Evolutionary conservation across 2,329 filamentous ascomycete species (phyloP).

Genomic region (Canariomyces notabilis): DNA sequence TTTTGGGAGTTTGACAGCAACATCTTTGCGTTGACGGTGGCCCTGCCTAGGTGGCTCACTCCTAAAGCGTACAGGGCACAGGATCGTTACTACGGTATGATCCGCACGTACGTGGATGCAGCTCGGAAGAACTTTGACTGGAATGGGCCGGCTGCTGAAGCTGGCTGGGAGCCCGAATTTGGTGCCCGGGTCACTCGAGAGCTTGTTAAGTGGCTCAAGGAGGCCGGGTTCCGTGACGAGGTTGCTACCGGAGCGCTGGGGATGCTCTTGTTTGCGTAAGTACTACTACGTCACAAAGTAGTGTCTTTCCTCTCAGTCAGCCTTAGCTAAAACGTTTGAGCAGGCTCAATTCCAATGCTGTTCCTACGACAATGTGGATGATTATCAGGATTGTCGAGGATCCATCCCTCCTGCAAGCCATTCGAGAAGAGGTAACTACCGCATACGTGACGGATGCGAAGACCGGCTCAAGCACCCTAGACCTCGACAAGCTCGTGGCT

Average conservation of each 20-base stretch:
- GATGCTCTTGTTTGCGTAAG: slow-evolving; percentile 12
- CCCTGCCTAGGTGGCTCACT: slow-evolving; percentile 11
- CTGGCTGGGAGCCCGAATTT: slow-evolving; percentile 20
- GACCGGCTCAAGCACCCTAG: slow-evolving; percentile 1
- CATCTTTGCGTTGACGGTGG: slow-evolving; percentile 7
- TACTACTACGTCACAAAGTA: not conserved
- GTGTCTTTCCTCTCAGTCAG: not conserved
- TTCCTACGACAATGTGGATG: slow-evolving; percentile 21
- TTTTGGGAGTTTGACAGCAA: slow-evolving; percentile 20
- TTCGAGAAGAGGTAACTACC: slow-evolving; percentile 11
- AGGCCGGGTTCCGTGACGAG: slow-evolving; percentile 1
- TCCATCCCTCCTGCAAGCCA: slow-evolving; percentile 9
- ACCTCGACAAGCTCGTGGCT: slow-evolving; percentile 12
- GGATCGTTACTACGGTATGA: slow-evolving; percentile 8
- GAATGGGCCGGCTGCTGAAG: slow-evolving; percentile 5
- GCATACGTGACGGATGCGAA: not conserved
- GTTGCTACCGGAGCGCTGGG: not conserved
- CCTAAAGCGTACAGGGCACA: slow-evolving; percentile 1
- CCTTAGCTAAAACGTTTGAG: not conserved
- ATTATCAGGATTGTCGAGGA: slow-evolving; percentile 22
- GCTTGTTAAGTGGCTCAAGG: slow-evolving; percentile 9
- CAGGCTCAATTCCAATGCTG: slow-evolving; percentile 18
- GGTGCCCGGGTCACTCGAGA: slow-evolving; percentile 16
- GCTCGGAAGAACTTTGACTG: slow-evolving; percentile 12
- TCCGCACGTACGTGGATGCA: slow-evolving; percentile 1